phyloP scores from a whole-genome alignment of 2,329 filamentous ascomycete species.

The Cadophora sp. region DNA sequence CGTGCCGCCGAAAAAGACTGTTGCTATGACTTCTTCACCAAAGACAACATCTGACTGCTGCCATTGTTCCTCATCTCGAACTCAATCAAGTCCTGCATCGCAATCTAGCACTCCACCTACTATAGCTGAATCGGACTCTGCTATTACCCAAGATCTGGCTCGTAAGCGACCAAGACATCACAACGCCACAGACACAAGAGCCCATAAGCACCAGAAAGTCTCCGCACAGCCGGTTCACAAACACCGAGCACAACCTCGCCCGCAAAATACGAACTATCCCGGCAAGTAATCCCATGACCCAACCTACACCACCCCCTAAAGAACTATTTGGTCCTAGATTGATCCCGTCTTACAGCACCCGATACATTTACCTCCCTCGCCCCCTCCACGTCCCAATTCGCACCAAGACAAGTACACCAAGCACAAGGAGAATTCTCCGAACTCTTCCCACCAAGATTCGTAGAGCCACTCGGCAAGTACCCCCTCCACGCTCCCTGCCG shows the following conservation, averaged over 20 bases:
- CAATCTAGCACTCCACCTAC: neutral
- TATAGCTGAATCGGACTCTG: neutral
- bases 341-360: constrained; percentile 52
- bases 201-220: constrained; percentile 6
- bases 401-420: neutral
- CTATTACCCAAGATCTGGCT: neutral
- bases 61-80: constrained; percentile 5
- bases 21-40: neutral
- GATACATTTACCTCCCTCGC: constrained; percentile 14
- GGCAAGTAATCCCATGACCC: constrained; percentile 71
- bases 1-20: constrained; percentile 55
- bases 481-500: constrained; percentile 1
- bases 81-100: constrained; percentile 3
- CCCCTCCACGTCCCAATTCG: neutral
- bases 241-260: constrained; percentile 63
- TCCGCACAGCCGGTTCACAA: neutral
- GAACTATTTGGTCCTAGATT: constrained; percentile 67
- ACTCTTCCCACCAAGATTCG: constrained; percentile 16
- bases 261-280: constrained; percentile 74
- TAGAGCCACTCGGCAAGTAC: constrained; percentile 25
- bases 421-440: neutral
- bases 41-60: constrained; percentile 10
- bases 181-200: neutral
- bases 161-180: constrained; percentile 3
- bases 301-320: constrained; percentile 50